phyloP scores from a whole-genome alignment of 2,329 filamentous ascomycete genomes.

The Dactylellina drechsleri region DNA sequence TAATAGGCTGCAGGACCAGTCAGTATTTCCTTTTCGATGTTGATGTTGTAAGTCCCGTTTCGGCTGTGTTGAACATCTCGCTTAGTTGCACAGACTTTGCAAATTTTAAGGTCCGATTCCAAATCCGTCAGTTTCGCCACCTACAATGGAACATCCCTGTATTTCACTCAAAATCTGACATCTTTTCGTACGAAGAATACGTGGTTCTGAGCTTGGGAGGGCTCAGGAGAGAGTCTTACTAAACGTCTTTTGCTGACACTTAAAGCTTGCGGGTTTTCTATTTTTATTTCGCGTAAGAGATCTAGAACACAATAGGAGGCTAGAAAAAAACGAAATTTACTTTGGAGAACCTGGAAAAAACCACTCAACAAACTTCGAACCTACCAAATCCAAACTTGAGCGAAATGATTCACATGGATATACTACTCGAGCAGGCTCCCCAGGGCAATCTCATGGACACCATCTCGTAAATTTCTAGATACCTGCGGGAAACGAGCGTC shows the following conservation, averaged over 20 bases:
- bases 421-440: neutral
- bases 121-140: conserved; percentile 7
- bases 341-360: neutral
- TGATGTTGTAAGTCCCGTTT: neutral
- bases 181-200: conserved; percentile 15
- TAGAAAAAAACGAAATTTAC: too few relatives aligned
- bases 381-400: conserved; percentile 17
- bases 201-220: neutral
- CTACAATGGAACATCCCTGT: neutral
- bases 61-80: conserved; percentile 1
- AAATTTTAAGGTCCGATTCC: conserved; percentile 1
- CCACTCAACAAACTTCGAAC: conserved; percentile 10
- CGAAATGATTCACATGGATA: conserved; percentile 23
- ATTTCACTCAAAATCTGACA: conserved; percentile 6
- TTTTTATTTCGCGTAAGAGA: conserved; percentile 5
- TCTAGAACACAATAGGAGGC: neutral
- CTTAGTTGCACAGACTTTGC: neutral
- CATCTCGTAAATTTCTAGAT: conserved; percentile 8
- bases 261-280: neutral
- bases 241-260: neutral
- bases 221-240: neutral
- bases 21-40: neutral
- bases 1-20: too few relatives aligned
- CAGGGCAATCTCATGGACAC: neutral
- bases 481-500: conserved; percentile 25